These are phyloP conservation scores for Salix purpurea DNA, from an alignment of 345 rosid genomes.

Conservation along the genomic window DNA sequence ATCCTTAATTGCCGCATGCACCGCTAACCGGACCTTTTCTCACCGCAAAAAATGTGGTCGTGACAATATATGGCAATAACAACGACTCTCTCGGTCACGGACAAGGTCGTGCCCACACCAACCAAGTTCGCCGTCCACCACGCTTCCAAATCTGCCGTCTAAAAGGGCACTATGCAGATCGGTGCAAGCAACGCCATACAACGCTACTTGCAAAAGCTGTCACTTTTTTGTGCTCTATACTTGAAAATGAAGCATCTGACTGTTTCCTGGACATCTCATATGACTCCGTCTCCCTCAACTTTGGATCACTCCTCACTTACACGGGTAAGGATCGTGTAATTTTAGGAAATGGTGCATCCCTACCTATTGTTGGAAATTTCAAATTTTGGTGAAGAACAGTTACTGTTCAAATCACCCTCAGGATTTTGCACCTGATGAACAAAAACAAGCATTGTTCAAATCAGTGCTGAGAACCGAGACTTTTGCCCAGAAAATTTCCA, in stretches of 20 bases:
- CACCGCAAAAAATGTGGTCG: not conserved
- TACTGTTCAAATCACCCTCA: too few relatives aligned
- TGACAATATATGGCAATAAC: not conserved
- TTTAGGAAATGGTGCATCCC: slow-evolving; percentile 9
- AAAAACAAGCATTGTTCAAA: too few relatives aligned
- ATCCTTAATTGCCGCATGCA: not conserved
- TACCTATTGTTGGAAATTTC: too few relatives aligned
- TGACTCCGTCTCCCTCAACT: not conserved
- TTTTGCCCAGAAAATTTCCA: too few relatives aligned
- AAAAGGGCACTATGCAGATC: slow-evolving; percentile 5
- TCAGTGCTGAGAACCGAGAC: too few relatives aligned
- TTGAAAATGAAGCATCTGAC: not conserved
- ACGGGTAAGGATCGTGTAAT: slow-evolving; percentile 13
- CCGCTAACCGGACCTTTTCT: not conserved
- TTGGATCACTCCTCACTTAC: not conserved
- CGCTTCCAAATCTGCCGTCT: not conserved
- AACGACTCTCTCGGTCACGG: too few relatives aligned
- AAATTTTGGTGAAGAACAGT: too few relatives aligned
- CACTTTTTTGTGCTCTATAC: too few relatives aligned
- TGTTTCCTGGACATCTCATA: not conserved
- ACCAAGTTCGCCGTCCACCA: not conserved
- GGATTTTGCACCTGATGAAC: too few relatives aligned
- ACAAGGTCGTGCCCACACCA: not conserved
- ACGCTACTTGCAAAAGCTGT: too few relatives aligned
- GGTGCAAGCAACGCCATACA: not conserved